Evolutionary conservation across 768 basidiomycete species (phyloP), one percentile per base, ranked within the genome.

Genomic region (Hygrocybe coccinea): DNA sequence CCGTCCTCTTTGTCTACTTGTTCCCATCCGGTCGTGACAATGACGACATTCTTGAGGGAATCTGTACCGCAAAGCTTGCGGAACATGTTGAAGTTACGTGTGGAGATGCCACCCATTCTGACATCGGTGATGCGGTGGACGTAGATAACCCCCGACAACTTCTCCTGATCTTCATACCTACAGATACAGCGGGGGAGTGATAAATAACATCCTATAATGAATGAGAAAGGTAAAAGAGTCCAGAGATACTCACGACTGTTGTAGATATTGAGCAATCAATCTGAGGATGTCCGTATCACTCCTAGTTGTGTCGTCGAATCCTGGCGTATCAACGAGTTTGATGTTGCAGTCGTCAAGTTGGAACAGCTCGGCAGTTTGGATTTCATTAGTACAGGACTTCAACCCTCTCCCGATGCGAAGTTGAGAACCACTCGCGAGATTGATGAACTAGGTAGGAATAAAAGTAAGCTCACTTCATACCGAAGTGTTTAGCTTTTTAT

Each of bases 21-120:
- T 29, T 8, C 29, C 77, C 78, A 79, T 73, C 71, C 77, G 48
- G 69, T 80, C 56, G 79, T 79, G 43, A 74, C 74, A 54, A 79
- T 65, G 39, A 73, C 69, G 43, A 79, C 75, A 59, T 79, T 77
- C 45, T 71, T 69, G 56, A 77, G 71, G 10, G 72, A 66, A 51
- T 59, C 67, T 17, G 69, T 69, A 21, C 79, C 78, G 60, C 76
- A 76, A 21, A 80, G 67, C 54, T 74, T 68, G 49, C 69, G 67
- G 62, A 80, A 79, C 67, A 79, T 74, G 25, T 64, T 65, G 51
- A 78, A 73, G 61, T 77, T 78, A 54, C 71, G 69, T 39, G 64
- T 71, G 25, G 75, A 71, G 1, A 67, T 66, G 22, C 70, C 74
- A 37, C 73, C 70, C 67, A 76, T 71, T 17, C 73, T 60, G 61